Evolutionary conservation across 2,329 filamentous ascomycete species (phyloP).

Genomic region (Fusarium irregulare): DNA sequence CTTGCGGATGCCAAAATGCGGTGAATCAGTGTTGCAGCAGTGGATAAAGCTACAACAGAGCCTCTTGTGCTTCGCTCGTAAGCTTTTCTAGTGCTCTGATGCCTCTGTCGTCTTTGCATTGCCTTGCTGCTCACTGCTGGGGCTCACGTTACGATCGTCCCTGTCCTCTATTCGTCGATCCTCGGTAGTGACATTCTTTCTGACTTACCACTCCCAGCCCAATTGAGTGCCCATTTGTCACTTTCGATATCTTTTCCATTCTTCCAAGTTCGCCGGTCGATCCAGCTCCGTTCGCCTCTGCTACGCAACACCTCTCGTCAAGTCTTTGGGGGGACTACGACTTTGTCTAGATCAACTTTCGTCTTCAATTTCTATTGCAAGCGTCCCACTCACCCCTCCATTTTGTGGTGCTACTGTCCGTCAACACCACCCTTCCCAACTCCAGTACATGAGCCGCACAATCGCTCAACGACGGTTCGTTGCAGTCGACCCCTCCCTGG

Average conservation of each 20-base stretch:
- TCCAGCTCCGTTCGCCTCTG: conserved; percentile 8
- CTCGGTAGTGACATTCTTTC: conserved; percentile 34
- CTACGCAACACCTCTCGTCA: conserved; percentile 11
- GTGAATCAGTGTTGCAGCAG: conserved; percentile 41
- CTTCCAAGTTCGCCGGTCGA: conserved; percentile 34
- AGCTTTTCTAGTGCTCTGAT: conserved; percentile 17
- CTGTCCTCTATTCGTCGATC: conserved; percentile 38
- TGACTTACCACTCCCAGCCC: conserved; percentile 38
- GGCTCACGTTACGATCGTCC: conserved; percentile 23
- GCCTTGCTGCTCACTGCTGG: conserved; percentile 19
- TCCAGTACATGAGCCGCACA: conserved; percentile 46
- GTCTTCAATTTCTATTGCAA: conserved; percentile 32
- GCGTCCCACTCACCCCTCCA: conserved; percentile 45
- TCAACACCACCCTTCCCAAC: conserved; percentile 45
- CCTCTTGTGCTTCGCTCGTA: conserved; percentile 28
- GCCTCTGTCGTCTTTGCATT: conserved; percentile 19
- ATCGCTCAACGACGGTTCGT: conserved; percentile 47
- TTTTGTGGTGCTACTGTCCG: conserved; percentile 41
- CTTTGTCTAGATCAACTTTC: conserved; percentile 31
- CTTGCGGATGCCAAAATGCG: conserved; percentile 46
- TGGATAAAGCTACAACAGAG: conserved; percentile 30
- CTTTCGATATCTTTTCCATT: conserved; percentile 31
- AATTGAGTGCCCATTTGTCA: conserved; percentile 39
- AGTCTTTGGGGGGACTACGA: conserved; percentile 14
- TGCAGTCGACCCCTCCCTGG: conserved; percentile 45